These are phyloP conservation scores for Trametes pubescens DNA, from an alignment of 1,284 basidiomycete species.

Conservation along the genomic window DNA sequence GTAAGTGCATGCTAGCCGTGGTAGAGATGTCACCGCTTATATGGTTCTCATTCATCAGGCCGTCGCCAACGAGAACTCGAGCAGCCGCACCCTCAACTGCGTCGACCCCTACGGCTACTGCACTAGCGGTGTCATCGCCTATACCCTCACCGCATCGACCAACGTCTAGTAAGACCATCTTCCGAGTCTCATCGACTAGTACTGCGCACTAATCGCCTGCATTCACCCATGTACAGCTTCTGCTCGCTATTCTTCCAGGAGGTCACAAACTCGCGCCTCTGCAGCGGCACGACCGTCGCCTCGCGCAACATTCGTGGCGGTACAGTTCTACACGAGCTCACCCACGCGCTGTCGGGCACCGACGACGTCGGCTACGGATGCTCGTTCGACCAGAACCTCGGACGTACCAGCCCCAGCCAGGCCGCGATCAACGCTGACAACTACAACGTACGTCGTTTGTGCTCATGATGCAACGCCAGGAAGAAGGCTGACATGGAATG, in stretches of 20 bases:
- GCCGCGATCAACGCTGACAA: slow-evolving; percentile 39
- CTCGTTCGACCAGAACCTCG: slow-evolving; percentile 36
- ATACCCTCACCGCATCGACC: slow-evolving; percentile 34
- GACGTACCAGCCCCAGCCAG: slow-evolving; percentile 26
- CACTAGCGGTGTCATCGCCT: slow-evolving; percentile 36
- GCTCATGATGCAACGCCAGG: not conserved
- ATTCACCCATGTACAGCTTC: slow-evolving; percentile 17
- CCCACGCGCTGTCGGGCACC: slow-evolving; percentile 37
- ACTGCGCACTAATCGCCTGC: not conserved
- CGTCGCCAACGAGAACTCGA: slow-evolving; percentile 39
- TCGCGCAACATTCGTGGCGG: slow-evolving; percentile 39
- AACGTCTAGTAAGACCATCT: slow-evolving; percentile 32
- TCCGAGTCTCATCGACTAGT: not conserved
- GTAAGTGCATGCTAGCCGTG: not conserved
- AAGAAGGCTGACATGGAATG: not conserved
- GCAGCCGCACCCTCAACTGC: slow-evolving; percentile 37
- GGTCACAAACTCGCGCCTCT: slow-evolving; percentile 34
- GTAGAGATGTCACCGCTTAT: not conserved
- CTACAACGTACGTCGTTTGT: slow-evolving; percentile 36
- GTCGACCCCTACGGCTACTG: slow-evolving; percentile 35
- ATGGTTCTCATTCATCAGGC: not conserved
- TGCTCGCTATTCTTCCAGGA: slow-evolving; percentile 40
- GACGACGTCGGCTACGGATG: slow-evolving; percentile 41
- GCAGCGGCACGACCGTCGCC: slow-evolving; percentile 37
- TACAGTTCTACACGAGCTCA: slow-evolving; percentile 40